Evolutionary conservation across 139 green algal species (phyloP).

Genomic region (Diplosphaera chodatii): DNA sequence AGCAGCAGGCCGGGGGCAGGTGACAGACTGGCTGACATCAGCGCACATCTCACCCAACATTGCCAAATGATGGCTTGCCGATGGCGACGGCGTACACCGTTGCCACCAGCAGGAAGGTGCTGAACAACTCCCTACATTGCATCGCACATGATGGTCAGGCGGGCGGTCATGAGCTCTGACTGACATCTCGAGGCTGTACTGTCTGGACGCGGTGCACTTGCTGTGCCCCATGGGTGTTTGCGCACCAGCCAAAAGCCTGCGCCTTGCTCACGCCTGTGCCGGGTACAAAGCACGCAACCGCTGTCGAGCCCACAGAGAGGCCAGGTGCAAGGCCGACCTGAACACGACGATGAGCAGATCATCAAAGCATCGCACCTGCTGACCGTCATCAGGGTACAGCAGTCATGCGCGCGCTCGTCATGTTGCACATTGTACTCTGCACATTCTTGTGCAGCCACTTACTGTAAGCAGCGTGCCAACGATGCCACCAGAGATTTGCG

Average conservation of each 20-base stretch:
- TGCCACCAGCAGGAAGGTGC: not conserved
- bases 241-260: not conserved
- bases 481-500: not conserved
- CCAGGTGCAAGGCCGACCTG: not conserved
- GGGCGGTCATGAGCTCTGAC: no score
- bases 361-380: no score
- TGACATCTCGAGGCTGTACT: no score
- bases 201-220: no score
- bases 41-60: not conserved
- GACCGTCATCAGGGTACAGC: no score
- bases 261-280: not conserved
- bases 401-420: no score
- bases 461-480: not conserved
- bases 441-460: not conserved
- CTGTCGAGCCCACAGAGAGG: not conserved
- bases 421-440: no score
- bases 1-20: no score
- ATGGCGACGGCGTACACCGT: not conserved
- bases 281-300: not conserved
- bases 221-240: no score
- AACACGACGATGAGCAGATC: no score
- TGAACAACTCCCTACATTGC: not conserved
- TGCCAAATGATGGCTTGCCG: not conserved
- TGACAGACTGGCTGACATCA: no score
- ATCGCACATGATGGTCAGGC: no score